phyloP scores from a whole-genome alignment of 106 monocot species.

The Posidonia australis region DNA sequence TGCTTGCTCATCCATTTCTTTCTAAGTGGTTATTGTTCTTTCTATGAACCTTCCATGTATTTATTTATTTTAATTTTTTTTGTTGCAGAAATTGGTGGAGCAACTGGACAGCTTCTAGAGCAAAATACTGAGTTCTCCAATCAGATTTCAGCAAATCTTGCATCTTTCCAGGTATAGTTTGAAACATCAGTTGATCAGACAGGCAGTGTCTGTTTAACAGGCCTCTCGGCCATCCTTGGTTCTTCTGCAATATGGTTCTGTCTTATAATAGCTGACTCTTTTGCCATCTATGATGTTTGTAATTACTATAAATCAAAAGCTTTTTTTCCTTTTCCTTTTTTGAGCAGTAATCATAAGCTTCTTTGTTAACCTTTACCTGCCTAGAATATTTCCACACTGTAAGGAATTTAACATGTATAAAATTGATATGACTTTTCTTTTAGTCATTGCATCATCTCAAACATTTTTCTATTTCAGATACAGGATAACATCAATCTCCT shows the following conservation, averaged over 20 bases:
- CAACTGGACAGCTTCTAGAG: constrained; percentile 76
- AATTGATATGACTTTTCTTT: not conserved
- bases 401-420: too few species aligned
- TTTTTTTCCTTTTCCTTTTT: too few species aligned
- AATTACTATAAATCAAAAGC: too few species aligned
- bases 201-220: not conserved
- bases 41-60: not conserved
- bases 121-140: constrained; percentile 52
- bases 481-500: constrained; percentile 73
- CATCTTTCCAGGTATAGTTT: constrained; percentile 58
- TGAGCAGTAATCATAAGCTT: too few species aligned
- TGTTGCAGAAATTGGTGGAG: constrained; percentile 72
- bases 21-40: not conserved
- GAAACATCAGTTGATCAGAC: not conserved
- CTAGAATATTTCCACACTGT: too few species aligned
- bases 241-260: too few species aligned
- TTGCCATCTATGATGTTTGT: too few species aligned
- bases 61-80: constrained; percentile 1
- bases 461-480: constrained; percentile 33
- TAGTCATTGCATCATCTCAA: not conserved
- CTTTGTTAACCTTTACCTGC: too few species aligned
- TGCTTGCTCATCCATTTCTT: too few species aligned
- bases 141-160: constrained; percentile 67
- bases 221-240: not conserved
- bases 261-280: too few species aligned